These are phyloP conservation scores for Tricholoma sp. DNA, from an alignment of 768 basidiomycete species.

Conservation along the genomic window DNA sequence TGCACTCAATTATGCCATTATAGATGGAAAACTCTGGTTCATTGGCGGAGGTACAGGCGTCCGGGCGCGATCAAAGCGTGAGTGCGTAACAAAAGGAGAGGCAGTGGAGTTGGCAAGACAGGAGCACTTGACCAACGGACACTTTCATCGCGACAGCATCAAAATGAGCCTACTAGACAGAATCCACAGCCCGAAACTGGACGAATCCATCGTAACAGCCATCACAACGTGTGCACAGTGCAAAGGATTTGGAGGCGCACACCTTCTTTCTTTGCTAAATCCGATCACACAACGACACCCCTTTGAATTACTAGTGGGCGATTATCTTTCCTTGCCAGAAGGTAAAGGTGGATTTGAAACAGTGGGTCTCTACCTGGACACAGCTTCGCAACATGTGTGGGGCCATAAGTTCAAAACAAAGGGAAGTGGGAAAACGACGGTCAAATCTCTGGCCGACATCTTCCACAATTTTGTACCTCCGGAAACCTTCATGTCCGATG, in stretches of 20 bases:
- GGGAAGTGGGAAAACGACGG: conserved; percentile 24
- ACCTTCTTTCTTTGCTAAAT: conserved; percentile 28
- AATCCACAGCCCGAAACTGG: background rate
- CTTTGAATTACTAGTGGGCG: background rate
- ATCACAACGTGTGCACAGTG: conserved; percentile 9
- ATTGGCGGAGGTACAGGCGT: conserved; percentile 1
- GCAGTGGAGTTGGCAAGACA: background rate
- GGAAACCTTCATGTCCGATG: conserved; percentile 33
- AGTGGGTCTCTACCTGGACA: conserved; percentile 18
- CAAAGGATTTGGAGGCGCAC: conserved; percentile 26
- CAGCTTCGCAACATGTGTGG: conserved; percentile 25
- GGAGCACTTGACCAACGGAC: background rate
- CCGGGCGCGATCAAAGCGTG: background rate
- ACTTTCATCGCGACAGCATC: background rate
- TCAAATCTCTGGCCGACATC: too few species aligned
- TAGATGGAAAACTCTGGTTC: conserved; percentile 13
- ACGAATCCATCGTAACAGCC: background rate
- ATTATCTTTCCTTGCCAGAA: background rate
- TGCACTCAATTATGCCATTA: too few species aligned
- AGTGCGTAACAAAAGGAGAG: conserved; percentile 6
- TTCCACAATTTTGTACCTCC: conserved; percentile 3
- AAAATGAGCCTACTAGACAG: too few species aligned
- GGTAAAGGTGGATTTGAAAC: too few species aligned
- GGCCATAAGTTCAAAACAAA: conserved; percentile 21
- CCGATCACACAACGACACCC: background rate